Evolutionary conservation across 257 asterid genomes (phyloP), one percentile per base, ranked within the genome.

Genomic region (Salvia splendens): DNA sequence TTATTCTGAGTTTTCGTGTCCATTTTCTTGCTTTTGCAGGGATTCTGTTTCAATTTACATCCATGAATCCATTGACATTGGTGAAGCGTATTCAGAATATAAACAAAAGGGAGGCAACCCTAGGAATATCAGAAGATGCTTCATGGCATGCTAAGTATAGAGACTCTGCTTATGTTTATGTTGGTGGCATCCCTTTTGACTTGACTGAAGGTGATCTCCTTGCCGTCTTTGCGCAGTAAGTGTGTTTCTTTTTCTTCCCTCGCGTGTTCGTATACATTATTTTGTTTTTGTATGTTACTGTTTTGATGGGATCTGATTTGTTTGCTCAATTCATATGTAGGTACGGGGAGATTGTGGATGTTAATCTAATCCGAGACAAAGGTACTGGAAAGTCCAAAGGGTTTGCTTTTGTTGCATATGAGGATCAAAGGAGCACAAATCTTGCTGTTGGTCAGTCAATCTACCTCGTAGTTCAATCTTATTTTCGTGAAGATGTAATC

Each of bases 121-220:
- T 94, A 53, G 97, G 97, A 32, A 78, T 93, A 57, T 90, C 97
- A 0, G 99, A 93, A 12, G 83, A 79, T 32, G 99, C 97, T 4
- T 93, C 99, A 0, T 93, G 99, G 99, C 99, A 93, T 68, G 89
- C 88, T n/a, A 90, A 83, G 61, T 93, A 93, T 70, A 93, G 78
- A 77, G 99, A 91, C 20, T 90, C 97, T 9, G 97, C 97, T 75
- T 94, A 94, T 67, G 87, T 94, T 70, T 94, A 75, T 59, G 81
- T 82, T 40, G 99, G 99, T 0, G 99, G 99, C 45, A 61, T 94
- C 58, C 91, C 99, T 4, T 94, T 83, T 51, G 97, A 94, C 58
- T 92, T 94, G 65, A 90, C 96, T 4, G 99, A 94, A 85, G 99
- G 99, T 50, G 99, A 94, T 79, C 86, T 94, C 63, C 91, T 94